Evolutionary conservation across 2,329 filamentous ascomycete genomes (phyloP), one percentile per base, ranked within the genome.

Genomic region (Pezicula carpinea): DNA sequence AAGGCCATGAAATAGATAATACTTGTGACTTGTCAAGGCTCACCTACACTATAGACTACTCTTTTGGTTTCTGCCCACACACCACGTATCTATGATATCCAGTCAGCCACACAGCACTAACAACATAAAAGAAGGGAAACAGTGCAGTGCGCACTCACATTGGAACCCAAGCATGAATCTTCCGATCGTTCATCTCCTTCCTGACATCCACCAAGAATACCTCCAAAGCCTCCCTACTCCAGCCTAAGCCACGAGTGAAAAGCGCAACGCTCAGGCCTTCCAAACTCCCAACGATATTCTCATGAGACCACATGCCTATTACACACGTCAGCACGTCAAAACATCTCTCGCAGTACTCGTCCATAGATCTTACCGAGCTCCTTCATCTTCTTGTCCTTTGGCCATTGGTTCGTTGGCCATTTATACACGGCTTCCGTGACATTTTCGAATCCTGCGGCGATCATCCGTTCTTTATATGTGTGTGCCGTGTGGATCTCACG

Each of bases 361-460:
- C 14, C 3, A 35, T n/a, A 35, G 13, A 18, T 13, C 33, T 4
- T 35, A 35, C 68, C 66, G 32, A 69, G 59, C 47, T 67, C 64
- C 53, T 71, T 71, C 42, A 65, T 46, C 42, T 55, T 60, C 26
- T 57, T 52, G 46, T 69, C 66, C 6, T 53, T 60, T 31, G 61
- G 61, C 70, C 70, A 73, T 8, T 64, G 61, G 3, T 68, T 67
- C 14, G 72, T 58, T 0, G 71, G 69, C 62, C 67, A 66, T 44
- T 68, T 67, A 53, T 63, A 70, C 31, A 56, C 56, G 47, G 57
- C 57, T 55, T 72, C 68, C 8, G 66, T 63, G 6, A 74, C 53
- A 29, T 62, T 49, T 23, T 49, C 54, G 33, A 61, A 59, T 0
- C 61, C 61, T 15, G 47, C 49, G 3, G 33, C 13, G 33, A 35